Conservation (phyloP, 2,329 filamentous ascomycete genomes). For the Xylaria sp. region DNA sequence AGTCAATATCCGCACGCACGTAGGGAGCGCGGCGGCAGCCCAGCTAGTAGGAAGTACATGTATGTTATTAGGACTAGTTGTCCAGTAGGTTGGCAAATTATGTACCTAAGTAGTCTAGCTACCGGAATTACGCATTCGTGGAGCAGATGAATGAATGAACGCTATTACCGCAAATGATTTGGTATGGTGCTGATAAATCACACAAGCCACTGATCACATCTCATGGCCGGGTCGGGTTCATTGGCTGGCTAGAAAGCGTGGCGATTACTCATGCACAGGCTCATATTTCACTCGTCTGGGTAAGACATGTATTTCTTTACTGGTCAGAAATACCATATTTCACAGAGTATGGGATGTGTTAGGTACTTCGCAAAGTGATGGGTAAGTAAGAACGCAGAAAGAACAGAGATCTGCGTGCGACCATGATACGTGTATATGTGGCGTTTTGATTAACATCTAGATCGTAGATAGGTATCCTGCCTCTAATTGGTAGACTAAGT, state of each 20-base stretch:
- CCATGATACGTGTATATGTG: neutral
- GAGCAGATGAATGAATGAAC: too few relatives aligned
- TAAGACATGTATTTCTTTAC: too few relatives aligned
- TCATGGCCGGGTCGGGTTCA: neutral
- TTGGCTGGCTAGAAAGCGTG: neutral
- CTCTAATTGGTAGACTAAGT: slow-evolving; percentile 1
- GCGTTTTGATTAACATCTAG: slow-evolving; percentile 3
- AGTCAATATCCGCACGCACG: too few relatives aligned
- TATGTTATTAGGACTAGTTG: too few relatives aligned
- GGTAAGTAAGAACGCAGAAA: neutral
- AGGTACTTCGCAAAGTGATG: neutral
- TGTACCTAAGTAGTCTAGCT: too few relatives aligned
- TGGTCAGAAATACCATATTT: too few relatives aligned
- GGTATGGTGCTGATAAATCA: neutral
- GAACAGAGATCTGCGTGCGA: neutral
- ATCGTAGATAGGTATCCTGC: neutral
- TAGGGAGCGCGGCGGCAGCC: too few relatives aligned
- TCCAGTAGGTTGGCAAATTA: too few relatives aligned
- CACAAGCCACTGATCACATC: neutral
- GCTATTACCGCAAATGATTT: neutral
- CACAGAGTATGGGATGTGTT: too few relatives aligned
- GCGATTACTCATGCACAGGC: neutral
- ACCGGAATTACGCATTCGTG: too few relatives aligned
- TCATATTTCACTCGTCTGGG: neutral
- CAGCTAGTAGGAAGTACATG: too few relatives aligned